Percentiles rank a stretch among this genome's conserved stretches.
phyloP scores from a whole-genome alignment of 805 yeast genomes.

The Candida orba region DNA sequence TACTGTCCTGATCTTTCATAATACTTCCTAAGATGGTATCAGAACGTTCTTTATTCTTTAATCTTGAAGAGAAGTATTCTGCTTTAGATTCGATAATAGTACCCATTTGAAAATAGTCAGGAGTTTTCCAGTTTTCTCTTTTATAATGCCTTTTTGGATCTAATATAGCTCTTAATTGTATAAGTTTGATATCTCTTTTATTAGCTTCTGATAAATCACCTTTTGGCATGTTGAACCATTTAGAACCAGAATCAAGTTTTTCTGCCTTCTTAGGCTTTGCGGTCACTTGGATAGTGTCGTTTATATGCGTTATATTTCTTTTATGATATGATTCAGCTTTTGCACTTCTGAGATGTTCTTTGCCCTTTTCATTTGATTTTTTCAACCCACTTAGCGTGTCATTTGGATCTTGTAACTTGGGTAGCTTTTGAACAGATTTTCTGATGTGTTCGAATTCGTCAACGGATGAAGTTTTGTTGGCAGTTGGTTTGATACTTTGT shows the following conservation, averaged over 20 bases:
- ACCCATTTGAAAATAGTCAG: conserved; percentile 82
- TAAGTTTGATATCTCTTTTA: conserved; percentile 68
- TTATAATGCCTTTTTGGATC: conserved; percentile 96
- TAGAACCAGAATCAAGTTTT: conserved; percentile 36
- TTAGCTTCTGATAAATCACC: conserved; percentile 65
- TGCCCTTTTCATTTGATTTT: conserved; percentile 11
- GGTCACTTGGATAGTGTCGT: conserved; percentile 37
- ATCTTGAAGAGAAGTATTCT: conserved; percentile 64
- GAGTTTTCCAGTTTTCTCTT: conserved; percentile 70
- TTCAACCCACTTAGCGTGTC: conserved; percentile 8
- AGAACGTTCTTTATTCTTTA: conserved; percentile 68
- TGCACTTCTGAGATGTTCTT: conserved; percentile 16
- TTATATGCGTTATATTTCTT: conserved; percentile 27
- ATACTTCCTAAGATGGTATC: conserved; percentile 76
- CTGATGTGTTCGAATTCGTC: conserved; percentile 31
- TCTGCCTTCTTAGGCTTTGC: conserved; percentile 9
- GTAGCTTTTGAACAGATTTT: conserved; percentile 30
- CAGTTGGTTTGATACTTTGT: conserved; percentile 9
- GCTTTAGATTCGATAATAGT: conserved; percentile 77
- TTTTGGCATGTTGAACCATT: conserved; percentile 80
- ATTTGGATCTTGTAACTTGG: conserved; percentile 27
- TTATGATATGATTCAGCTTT: conserved; percentile 10
- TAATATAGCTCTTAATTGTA: conserved; percentile 82
- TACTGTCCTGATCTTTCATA: conserved; percentile 61
- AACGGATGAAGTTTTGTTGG: not conserved